Evolutionary conservation across 495 filamentous ascomycete species (phyloP), one percentile per base, ranked within the genome.

Genomic region (Bombardia bombarda): DNA sequence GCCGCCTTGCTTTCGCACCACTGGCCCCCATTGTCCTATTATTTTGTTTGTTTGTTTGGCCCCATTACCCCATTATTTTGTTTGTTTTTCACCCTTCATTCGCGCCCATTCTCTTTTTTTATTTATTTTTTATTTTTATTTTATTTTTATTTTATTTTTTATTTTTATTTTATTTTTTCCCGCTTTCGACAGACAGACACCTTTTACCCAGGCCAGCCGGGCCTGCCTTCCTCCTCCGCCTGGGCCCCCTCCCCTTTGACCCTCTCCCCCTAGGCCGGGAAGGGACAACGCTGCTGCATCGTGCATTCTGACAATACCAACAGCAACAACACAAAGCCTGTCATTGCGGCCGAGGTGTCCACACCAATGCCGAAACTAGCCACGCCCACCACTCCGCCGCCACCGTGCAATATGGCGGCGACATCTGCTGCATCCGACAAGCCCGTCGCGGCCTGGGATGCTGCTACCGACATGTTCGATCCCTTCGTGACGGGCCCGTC

Each of bases 401-500:
- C 47, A 28, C 43, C 38, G 34, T 42, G 46, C 30, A 32, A 13
- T 18, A 57, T 12, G 10, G 62, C 62, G 61, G 47, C 61, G 38
- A 59, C 58, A 28, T 56, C 59, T n/a, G 28, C 63, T 22, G 52
- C 52, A 18, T 55, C 58, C 26, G 54, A 60, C 43, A 47, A 53
- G 42, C 50, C 52, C 34, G 39, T 56, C 45, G 46, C 40, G 41
- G 54, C 55, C 22, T 47, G 38, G 37, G 35, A n/a, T n/a, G n/a
- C 37, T 19, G 40, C 51, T 26, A 45, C 44, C 41, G 71, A 74
- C 52, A 66, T 59, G 16, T 70, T 70, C 42, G 73, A 77, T 51
- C 74, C 73, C 22, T 77, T 78, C 50, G 52, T 63, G 20, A 52
- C 66, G 22, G 55, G 61, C 20, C 62, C 69, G n/a, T 56, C 61